Evolutionary conservation across 2,329 filamentous ascomycete species (phyloP).

Genomic region (Aspergillus chevalieri): DNA sequence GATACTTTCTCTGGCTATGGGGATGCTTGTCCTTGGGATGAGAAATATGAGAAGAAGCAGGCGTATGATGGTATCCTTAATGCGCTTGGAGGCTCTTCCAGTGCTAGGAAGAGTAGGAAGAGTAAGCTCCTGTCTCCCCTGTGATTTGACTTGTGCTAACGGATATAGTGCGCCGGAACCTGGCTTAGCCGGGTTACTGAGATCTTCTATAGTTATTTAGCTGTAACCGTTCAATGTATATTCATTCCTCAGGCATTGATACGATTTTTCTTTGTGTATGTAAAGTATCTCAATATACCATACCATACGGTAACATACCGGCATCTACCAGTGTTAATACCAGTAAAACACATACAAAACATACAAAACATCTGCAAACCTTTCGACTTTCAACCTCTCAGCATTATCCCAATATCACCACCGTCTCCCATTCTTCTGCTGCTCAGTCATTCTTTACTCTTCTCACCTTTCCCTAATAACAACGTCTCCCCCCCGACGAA

Average conservation of each 20-base stretch:
- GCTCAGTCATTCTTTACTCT: not conserved
- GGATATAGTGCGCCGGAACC: not conserved
- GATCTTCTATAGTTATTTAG: not conserved
- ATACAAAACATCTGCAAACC: not conserved
- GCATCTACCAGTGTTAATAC: not conserved
- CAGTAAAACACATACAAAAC: not conserved
- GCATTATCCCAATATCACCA: constrained; percentile 4
- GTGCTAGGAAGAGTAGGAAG: not conserved
- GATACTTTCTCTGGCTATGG: constrained; percentile 37
- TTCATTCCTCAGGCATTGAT: not conserved
- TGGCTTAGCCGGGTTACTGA: not conserved
- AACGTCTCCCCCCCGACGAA: too few species aligned
- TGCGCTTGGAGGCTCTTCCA: constrained; percentile 15
- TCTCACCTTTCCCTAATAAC: too few species aligned
- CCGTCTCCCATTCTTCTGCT: constrained; percentile 7
- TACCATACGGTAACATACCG: not conserved
- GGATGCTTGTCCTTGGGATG: constrained; percentile 43
- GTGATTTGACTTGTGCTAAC: not conserved
- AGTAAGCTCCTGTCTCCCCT: not conserved
- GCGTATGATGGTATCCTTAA: constrained; percentile 35
- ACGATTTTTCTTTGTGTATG: not conserved
- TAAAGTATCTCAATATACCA: not conserved
- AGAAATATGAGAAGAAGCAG: constrained; percentile 43
- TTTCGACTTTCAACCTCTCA: not conserved
- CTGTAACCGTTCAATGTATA: not conserved